Evolutionary conservation across 2,329 filamentous ascomycete genomes (phyloP).

Genomic region (Aspergillus pseudoglaucus): DNA sequence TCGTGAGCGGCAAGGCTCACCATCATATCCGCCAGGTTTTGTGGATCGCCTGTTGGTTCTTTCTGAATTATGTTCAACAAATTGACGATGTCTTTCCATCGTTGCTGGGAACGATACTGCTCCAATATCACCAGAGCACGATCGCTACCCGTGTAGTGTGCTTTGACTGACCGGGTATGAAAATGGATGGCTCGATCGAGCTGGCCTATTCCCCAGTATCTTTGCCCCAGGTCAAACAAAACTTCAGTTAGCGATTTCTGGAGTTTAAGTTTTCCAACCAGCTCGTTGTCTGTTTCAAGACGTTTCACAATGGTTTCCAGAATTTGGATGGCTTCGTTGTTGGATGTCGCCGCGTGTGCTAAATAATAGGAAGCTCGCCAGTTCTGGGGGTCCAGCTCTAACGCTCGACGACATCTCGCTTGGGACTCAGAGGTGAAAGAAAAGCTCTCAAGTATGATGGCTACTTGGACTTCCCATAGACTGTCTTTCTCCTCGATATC

Average conservation of each 20-base stretch:
- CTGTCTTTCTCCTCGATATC: slow-evolving; percentile 6
- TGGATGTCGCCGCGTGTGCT: slow-evolving; percentile 9
- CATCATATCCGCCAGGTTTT: slow-evolving; percentile 6
- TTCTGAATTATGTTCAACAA: slow-evolving; percentile 1
- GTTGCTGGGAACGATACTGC: slow-evolving; percentile 5
- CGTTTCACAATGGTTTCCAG: slow-evolving; percentile 4
- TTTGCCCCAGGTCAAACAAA: slow-evolving; percentile 10
- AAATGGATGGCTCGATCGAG: slow-evolving; percentile 6
- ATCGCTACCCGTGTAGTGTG: slow-evolving; percentile 5
- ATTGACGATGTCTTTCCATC: slow-evolving; percentile 7
- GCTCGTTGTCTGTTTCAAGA: slow-evolving; percentile 4
- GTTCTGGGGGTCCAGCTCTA: slow-evolving; percentile 11
- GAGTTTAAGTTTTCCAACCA: slow-evolving; percentile 6
- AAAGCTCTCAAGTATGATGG: slow-evolving; percentile 12
- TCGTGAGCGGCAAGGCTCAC: slow-evolving; percentile 8
- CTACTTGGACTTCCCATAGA: slow-evolving; percentile 18
- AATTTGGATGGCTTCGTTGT: slow-evolving; percentile 10
- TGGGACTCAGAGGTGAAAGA: slow-evolving; percentile 10
- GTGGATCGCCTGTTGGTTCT: background rate
- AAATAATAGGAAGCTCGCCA: slow-evolving; percentile 19
- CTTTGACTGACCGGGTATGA: slow-evolving; percentile 7
- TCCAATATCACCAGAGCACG: slow-evolving; percentile 7
- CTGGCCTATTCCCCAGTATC: slow-evolving; percentile 7
- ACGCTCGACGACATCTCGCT: slow-evolving; percentile 13
- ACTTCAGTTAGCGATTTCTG: slow-evolving; percentile 7